Conservation (phyloP, 208 protist genomes). For the Endotrypanum monterogeii region DNA sequence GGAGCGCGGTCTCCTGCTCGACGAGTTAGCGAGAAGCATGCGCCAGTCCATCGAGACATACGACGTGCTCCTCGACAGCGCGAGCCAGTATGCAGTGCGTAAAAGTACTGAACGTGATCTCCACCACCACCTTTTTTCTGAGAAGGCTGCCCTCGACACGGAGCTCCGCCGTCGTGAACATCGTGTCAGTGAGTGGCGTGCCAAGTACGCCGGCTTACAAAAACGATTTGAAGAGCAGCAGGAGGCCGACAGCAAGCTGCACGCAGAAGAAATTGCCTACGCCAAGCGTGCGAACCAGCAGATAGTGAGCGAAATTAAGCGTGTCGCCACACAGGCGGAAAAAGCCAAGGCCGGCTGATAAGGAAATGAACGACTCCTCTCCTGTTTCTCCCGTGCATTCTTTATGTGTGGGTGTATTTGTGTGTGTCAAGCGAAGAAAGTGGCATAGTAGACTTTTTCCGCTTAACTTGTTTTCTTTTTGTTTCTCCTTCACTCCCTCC, state of each 20-base stretch:
- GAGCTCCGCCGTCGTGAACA: constrained; percentile 89
- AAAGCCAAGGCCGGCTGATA: constrained; percentile 34
- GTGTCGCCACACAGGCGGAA: constrained; percentile 62
- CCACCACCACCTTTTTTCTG: constrained; percentile 56
- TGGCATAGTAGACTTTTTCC: neutral
- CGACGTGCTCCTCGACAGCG: constrained; percentile 84
- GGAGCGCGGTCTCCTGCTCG: constrained; percentile 82
- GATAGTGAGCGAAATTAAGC: constrained; percentile 89
- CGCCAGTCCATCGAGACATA: constrained; percentile 75
- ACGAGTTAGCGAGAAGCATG: constrained; percentile 67
- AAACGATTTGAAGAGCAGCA: constrained; percentile 89
- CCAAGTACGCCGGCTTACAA: constrained; percentile 77
- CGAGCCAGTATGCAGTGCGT: constrained; percentile 82
- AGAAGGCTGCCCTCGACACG: constrained; percentile 70
- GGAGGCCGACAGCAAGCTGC: constrained; percentile 54
- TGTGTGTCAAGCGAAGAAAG: neutral
- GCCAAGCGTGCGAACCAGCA: constrained; percentile 86
- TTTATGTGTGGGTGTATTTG: neutral
- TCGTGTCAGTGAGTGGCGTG: constrained; percentile 81
- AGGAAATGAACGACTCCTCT: neutral
- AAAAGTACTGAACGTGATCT: constrained; percentile 90
- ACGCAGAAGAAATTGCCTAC: constrained; percentile 90
- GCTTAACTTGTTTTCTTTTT: neutral
- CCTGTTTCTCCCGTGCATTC: neutral
- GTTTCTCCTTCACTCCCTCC: neutral